Evolutionary conservation across 176 grass and related monocot species (phyloP), one percentile per base, ranked within the genome.

Genomic region (Dactylis glomerata): DNA sequence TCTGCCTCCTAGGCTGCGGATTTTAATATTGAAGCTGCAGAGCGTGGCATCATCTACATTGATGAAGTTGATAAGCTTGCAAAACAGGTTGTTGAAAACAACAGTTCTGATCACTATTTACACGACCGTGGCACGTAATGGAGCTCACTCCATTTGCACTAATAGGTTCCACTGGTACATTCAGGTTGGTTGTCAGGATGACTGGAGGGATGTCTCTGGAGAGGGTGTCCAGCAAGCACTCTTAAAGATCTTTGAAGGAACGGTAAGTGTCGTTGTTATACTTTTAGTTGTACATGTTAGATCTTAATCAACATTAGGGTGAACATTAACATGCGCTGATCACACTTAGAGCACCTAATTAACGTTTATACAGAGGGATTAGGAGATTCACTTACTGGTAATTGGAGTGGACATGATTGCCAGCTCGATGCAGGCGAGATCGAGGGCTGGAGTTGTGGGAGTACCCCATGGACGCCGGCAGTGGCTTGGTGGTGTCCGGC

Each of bases 11-110:
- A 95, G 93, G 87, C 83, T 90, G 90, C 93, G 75, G 86, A 90
- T 31, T 95, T 90, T 80, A 59, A 92, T 71, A 58, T 90, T 5
- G 42, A 82, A 28, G 83, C 90, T 52, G 86, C 90, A 56, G 85
- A 92, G 62, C 87, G 52, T 67, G 90, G 93, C n/a, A 95, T 95
- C 67, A 80, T 95, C 42, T 92, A 95, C 76, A 86, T 92, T 28
- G 93, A 95, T 62, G 90, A 95, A 90, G 90, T 95, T 54, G 93
- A 95, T 81, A 95, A 95, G 63, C 91, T 95, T 20, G 69, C 88
- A 69, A 92, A 90, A 80, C 92, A 92, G 90, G 90, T 95, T 66
- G 42, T 46, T 86, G n/a, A 30, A 56, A 47, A 64, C 61, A 50
- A 51, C 36, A 66, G 16, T 62, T 86, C 64, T 74, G 79, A 66